Conservation (phyloP, 306 rosid genomes). For the Lathyrus aphaca region DNA sequence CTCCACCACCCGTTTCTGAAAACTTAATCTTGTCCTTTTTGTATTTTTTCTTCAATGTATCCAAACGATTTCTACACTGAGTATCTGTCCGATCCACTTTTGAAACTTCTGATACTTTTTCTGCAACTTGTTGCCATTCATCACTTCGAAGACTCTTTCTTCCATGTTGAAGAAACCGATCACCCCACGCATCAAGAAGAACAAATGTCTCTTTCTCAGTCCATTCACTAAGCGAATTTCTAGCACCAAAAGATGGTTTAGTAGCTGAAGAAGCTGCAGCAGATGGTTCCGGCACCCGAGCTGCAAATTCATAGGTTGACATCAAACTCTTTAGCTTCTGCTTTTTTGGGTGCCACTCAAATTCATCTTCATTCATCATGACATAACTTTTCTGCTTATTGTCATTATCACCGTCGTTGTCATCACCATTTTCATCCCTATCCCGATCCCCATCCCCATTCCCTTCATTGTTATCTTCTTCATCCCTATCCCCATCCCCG, state of each 20-base stretch:
- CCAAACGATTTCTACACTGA: constrained; percentile 85
- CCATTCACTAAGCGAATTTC: constrained; percentile 80
- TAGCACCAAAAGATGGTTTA: constrained; percentile 66
- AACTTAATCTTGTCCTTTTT: constrained; percentile 77
- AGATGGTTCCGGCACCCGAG: constrained; percentile 54
- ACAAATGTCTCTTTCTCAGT: constrained; percentile 77
- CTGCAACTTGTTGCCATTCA: constrained; percentile 95
- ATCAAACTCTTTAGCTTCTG: constrained; percentile 74
- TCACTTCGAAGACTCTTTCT: constrained; percentile 91
- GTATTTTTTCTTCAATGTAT: constrained; percentile 87
- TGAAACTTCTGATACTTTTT: constrained; percentile 77
- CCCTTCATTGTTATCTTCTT: constrained; percentile 29
- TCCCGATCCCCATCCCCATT: constrained; percentile 8
- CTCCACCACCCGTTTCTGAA: constrained; percentile 44
- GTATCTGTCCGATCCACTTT: constrained; percentile 74
- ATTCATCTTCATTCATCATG: constrained; percentile 52
- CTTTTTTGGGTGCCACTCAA: constrained; percentile 69
- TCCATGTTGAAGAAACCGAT: constrained; percentile 75
- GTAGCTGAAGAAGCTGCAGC: constrained; percentile 49
- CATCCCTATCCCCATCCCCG: neutral
- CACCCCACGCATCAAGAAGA: constrained; percentile 89
- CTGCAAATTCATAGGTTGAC: constrained; percentile 78
- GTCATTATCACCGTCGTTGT: constrained; percentile 40
- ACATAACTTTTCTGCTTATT: constrained; percentile 40
- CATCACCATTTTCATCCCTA: constrained; percentile 16